Evolutionary conservation across 495 filamentous ascomycete genomes (phyloP).

Genomic region (Rusavskia elegans): DNA sequence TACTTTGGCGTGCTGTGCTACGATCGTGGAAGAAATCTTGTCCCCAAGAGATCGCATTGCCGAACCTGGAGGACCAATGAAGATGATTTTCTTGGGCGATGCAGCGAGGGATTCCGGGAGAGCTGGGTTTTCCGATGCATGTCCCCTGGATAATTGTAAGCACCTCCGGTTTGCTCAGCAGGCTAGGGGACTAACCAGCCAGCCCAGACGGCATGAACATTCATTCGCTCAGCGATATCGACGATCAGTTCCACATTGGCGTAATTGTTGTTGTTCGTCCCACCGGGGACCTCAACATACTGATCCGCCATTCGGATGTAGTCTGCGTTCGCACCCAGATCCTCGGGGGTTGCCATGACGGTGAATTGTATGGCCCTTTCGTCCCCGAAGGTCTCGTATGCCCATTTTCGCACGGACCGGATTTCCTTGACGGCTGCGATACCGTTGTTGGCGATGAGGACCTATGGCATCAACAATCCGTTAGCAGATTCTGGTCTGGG

Average conservation of each 20-base stretch:
- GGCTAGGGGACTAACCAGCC: constrained; percentile 55
- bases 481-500: background rate
- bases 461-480: constrained; percentile 32
- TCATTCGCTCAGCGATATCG: constrained; percentile 97
- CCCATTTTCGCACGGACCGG: constrained; percentile 97
- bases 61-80: constrained; percentile 94
- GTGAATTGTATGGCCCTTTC: constrained; percentile 98
- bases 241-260: constrained; percentile 99
- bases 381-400: constrained; percentile 97
- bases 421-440: constrained; percentile 99
- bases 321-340: constrained; percentile 92
- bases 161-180: background rate
- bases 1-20: constrained; percentile 91
- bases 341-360: constrained; percentile 99
- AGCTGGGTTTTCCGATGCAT: constrained; percentile 97
- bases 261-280: constrained; percentile 99
- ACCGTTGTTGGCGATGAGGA: constrained; percentile 98
- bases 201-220: constrained; percentile 96
- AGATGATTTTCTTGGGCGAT: constrained; percentile 94
- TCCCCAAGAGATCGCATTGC: constrained; percentile 98
- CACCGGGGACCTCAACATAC: constrained; percentile 96
- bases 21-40: constrained; percentile 99
- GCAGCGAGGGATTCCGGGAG: constrained; percentile 89
- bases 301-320: constrained; percentile 99
- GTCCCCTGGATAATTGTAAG: constrained; percentile 47